phyloP scores from a whole-genome alignment of 2,329 filamentous ascomycete species.

The Lomentospora prolificans region DNA sequence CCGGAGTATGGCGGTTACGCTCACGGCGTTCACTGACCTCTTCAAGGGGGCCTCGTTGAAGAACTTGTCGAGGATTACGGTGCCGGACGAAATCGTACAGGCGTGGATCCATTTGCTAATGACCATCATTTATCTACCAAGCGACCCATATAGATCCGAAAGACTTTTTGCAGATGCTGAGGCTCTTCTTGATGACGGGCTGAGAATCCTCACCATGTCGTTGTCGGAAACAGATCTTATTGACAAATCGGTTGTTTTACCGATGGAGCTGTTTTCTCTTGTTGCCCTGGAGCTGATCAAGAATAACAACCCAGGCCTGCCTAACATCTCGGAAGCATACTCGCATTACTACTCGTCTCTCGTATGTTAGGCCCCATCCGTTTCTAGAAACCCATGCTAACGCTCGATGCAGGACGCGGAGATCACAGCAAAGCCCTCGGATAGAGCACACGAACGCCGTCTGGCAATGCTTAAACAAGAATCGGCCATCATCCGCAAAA shows the following conservation, averaged over 20 bases:
- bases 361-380: slow-evolving; percentile 19
- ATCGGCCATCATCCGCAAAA: slow-evolving; percentile 25
- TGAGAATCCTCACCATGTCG: slow-evolving; percentile 25
- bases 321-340: slow-evolving; percentile 28
- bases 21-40: slow-evolving; percentile 9
- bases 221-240: slow-evolving; percentile 23
- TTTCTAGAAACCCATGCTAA: neutral
- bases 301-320: neutral
- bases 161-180: slow-evolving; percentile 21
- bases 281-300: slow-evolving; percentile 27
- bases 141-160: slow-evolving; percentile 16
- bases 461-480: slow-evolving; percentile 32
- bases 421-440: slow-evolving; percentile 28
- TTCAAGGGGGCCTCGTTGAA: slow-evolving; percentile 17
- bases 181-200: slow-evolving; percentile 23
- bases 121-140: slow-evolving; percentile 21
- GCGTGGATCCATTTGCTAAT: slow-evolving; percentile 33
- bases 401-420: slow-evolving; percentile 23
- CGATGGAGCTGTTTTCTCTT: slow-evolving; percentile 31
- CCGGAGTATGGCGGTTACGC: neutral
- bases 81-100: slow-evolving; percentile 26
- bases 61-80: slow-evolving; percentile 19
- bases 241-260: slow-evolving; percentile 27
- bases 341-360: slow-evolving; percentile 30
- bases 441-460: slow-evolving; percentile 29